phyloP scores from a whole-genome alignment of 768 basidiomycete species.

The Candolleomyces eurysporus region DNA sequence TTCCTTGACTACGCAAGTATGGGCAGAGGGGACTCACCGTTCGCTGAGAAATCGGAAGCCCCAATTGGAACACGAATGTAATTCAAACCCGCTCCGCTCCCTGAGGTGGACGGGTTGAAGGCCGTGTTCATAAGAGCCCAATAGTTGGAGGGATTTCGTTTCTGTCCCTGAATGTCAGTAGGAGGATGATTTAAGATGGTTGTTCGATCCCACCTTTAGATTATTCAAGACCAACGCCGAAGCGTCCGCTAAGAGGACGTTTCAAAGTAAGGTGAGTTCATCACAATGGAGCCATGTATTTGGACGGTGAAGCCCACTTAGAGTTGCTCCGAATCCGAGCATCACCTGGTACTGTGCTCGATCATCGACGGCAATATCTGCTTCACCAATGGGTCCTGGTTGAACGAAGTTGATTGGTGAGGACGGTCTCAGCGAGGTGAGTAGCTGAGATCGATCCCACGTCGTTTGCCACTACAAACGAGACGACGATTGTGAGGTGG shows the following conservation, averaged over 20 bases:
- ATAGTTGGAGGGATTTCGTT: conserved; percentile 53
- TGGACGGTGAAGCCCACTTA: conserved; percentile 43
- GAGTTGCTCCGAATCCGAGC: conserved; percentile 62
- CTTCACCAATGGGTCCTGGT: conserved; percentile 55
- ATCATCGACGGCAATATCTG: conserved; percentile 64
- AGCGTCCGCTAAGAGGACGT: conserved; percentile 55
- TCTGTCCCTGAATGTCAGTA: conserved; percentile 27
- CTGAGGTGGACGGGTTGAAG: conserved; percentile 61
- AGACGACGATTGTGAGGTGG: neutral
- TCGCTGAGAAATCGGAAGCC: conserved; percentile 69
- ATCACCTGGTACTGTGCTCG: conserved; percentile 56
- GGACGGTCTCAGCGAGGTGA: conserved; percentile 45
- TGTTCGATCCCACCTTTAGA: conserved; percentile 50
- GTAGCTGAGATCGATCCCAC: conserved; percentile 49
- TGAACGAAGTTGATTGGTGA: conserved; percentile 55
- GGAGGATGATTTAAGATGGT: neutral
- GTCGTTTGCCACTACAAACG: conserved; percentile 56
- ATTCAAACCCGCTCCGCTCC: conserved; percentile 62
- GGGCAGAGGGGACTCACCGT: conserved; percentile 32
- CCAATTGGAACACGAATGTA: conserved; percentile 71
- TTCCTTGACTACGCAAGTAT: neutral
- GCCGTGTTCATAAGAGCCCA: conserved; percentile 55
- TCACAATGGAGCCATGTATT: neutral
- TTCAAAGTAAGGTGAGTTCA: neutral
- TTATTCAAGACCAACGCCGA: conserved; percentile 59